Evolutionary conservation across 192 early-diverging fungal genomes (phyloP).

Genomic region (Dispira parvispora): DNA sequence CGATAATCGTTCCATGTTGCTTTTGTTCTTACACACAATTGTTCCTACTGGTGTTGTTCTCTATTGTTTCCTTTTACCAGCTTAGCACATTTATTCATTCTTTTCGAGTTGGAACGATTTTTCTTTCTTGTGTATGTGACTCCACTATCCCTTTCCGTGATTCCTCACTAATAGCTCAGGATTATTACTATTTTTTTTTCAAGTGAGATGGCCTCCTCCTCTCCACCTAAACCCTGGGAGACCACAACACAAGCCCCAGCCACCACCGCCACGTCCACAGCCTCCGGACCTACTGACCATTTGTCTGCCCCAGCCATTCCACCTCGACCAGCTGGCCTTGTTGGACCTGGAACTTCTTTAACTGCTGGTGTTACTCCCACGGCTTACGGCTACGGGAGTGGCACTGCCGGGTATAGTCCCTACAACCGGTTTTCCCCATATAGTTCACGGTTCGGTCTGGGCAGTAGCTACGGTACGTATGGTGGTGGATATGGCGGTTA

Average conservation of each 20-base stretch:
- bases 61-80: too few relatives aligned
- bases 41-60: too few relatives aligned
- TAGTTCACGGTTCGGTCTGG: neutral
- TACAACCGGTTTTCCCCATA: neutral
- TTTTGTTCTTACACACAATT: too few relatives aligned
- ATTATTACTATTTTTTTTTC: too few relatives aligned
- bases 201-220: neutral
- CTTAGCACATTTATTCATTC: too few relatives aligned
- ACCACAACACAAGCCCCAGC: neutral
- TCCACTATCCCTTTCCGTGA: too few relatives aligned
- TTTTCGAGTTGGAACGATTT: too few relatives aligned
- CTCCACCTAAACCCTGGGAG: conserved; percentile 6
- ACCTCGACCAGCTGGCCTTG: too few relatives aligned
- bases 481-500: conserved; percentile 27
- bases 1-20: too few relatives aligned
- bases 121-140: too few relatives aligned
- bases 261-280: neutral
- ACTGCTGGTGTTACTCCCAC: neutral
- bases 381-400: neutral
- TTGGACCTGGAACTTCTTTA: neutral
- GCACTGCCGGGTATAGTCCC: neutral
- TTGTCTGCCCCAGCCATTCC: too few relatives aligned
- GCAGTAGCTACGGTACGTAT: conserved; percentile 31
- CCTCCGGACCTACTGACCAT: neutral
- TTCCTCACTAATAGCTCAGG: too few relatives aligned